These are phyloP conservation scores for Olyra latifolia DNA, from an alignment of 176 grass and related monocot genomes.

Conservation along the genomic window DNA sequence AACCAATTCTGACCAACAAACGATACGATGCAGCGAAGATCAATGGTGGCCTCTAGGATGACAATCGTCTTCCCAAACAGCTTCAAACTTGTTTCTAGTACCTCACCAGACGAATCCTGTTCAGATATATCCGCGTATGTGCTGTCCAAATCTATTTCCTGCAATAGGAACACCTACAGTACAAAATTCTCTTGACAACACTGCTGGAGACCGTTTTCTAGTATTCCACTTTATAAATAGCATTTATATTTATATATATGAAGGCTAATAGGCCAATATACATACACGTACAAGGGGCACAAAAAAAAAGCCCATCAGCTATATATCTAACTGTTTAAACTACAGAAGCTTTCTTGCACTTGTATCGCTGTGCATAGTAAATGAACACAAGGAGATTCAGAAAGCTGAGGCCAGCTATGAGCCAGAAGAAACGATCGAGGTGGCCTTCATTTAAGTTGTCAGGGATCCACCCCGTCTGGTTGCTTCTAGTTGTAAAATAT, in stretches of 20 bases:
- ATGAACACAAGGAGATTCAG: slow-evolving; percentile 68
- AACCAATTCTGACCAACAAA: too few relatives aligned
- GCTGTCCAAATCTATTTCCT: slow-evolving; percentile 43
- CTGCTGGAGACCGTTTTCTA: too few relatives aligned
- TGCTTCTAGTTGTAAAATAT: slow-evolving; percentile 47
- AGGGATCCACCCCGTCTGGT: slow-evolving; percentile 69
- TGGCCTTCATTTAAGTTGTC: slow-evolving; percentile 93
- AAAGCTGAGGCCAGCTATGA: slow-evolving; percentile 61
- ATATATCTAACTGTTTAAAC: slow-evolving; percentile 4
- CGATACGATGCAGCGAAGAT: too few relatives aligned
- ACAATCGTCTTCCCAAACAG: slow-evolving; percentile 86
- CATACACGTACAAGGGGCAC: too few relatives aligned
- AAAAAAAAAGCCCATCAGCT: too few relatives aligned
- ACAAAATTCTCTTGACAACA: too few relatives aligned
- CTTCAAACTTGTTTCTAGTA: slow-evolving; percentile 69
- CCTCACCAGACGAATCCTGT: slow-evolving; percentile 41
- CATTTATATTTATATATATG: too few relatives aligned
- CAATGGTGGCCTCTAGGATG: slow-evolving; percentile 39
- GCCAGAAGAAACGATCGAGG: slow-evolving; percentile 83
- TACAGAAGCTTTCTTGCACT: slow-evolving; percentile 51
- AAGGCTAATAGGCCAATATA: too few relatives aligned
- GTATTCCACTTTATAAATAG: too few relatives aligned
- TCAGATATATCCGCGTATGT: slow-evolving; percentile 35
- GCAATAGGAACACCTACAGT: background rate
- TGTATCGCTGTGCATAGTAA: slow-evolving; percentile 55